phyloP scores from a whole-genome alignment of 2,329 filamentous ascomycete genomes.

The Monosporascus ibericus region DNA sequence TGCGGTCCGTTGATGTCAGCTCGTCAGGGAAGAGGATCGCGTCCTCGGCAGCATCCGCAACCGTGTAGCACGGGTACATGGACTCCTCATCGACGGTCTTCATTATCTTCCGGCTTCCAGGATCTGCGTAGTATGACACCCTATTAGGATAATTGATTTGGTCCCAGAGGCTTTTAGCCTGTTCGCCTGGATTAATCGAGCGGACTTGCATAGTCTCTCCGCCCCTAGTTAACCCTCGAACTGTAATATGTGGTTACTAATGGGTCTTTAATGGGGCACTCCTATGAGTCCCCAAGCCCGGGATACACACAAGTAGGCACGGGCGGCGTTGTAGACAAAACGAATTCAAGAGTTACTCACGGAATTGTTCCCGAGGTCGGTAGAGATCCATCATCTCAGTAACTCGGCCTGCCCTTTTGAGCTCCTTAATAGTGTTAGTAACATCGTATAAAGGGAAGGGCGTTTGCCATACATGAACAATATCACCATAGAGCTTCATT shows the following conservation, averaged over 20 bases:
- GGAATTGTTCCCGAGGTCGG: slow-evolving; percentile 16
- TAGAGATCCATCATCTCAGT: slow-evolving; percentile 18
- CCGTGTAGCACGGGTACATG: slow-evolving; percentile 18
- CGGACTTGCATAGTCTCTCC: slow-evolving; percentile 19
- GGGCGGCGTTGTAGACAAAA: not conserved
- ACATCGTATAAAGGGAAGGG: not conserved
- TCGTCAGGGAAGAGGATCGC: slow-evolving; percentile 18
- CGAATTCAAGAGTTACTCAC: not conserved
- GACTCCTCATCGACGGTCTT: slow-evolving; percentile 1
- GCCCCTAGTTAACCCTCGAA: slow-evolving; percentile 19
- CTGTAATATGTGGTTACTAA: not conserved
- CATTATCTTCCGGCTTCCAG: not conserved
- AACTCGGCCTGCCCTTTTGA: slow-evolving; percentile 22
- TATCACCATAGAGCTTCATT: slow-evolving; percentile 13
- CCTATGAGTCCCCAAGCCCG: too few species aligned
- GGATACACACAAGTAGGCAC: not conserved
- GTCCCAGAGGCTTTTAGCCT: slow-evolving; percentile 19
- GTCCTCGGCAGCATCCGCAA: slow-evolving; percentile 23
- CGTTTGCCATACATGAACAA: slow-evolving; percentile 10
- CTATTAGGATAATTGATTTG: slow-evolving; percentile 13
- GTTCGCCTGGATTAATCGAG: slow-evolving; percentile 17
- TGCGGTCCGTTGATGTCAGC: slow-evolving; percentile 8
- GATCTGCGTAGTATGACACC: slow-evolving; percentile 10
- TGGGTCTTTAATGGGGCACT: too few species aligned
- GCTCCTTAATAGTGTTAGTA: slow-evolving; percentile 14